phyloP scores from a whole-genome alignment of 306 rosid species.

The Vigna reflexopilosa region DNA sequence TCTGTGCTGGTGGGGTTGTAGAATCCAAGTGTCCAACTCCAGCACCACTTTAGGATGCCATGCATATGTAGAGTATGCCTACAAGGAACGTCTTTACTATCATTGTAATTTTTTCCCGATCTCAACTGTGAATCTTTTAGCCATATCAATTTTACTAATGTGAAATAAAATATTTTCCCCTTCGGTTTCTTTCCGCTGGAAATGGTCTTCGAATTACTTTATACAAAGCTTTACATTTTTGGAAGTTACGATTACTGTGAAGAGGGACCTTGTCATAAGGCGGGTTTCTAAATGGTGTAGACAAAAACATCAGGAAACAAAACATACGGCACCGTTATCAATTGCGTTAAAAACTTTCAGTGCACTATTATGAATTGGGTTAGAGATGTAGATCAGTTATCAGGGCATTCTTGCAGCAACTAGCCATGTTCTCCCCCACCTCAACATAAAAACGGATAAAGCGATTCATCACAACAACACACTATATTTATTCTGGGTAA shows the following conservation, averaged over 20 bases:
- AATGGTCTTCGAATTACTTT: background rate
- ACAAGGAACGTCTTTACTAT: background rate
- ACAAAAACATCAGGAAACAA: background rate
- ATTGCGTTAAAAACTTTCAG: background rate
- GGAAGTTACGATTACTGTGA: background rate
- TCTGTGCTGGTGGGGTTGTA: conserved; percentile 30
- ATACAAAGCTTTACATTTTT: background rate
- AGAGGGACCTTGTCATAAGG: background rate
- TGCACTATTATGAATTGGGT: background rate
- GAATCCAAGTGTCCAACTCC: conserved; percentile 18
- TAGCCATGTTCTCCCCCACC: background rate
- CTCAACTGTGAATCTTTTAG: conserved; percentile 33
- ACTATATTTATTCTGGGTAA: background rate
- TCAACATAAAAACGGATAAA: background rate
- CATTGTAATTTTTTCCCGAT: background rate
- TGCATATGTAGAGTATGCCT: background rate
- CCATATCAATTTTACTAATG: background rate
- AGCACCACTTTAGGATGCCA: background rate
- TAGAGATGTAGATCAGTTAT: background rate
- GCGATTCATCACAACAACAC: background rate
- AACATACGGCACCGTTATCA: background rate
- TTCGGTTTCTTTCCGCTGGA: background rate
- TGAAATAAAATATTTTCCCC: background rate
- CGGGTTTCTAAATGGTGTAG: no score
- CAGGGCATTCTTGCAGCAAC: background rate